Percentiles rank a stretch among this genome's conserved stretches.
Conservation (phyloP, 1,284 basidiomycete genomes). For the Cystobasidiaceae sp. region DNA sequence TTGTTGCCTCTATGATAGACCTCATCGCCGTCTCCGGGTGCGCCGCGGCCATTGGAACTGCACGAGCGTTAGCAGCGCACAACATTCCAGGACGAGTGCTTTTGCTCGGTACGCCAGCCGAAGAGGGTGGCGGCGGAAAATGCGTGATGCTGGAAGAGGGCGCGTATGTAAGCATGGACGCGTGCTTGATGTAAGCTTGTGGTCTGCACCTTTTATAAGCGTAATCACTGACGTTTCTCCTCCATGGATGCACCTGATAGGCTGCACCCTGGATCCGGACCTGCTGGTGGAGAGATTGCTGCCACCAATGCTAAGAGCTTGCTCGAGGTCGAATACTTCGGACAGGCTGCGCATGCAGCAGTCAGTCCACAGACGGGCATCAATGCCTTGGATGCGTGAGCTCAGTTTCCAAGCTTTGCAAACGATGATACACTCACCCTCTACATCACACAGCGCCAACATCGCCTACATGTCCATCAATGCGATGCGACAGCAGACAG, state of each 20-base stretch:
- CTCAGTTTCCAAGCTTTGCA: neutral
- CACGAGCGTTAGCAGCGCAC: neutral
- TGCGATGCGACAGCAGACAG: conserved; percentile 66
- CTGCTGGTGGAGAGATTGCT: conserved; percentile 30
- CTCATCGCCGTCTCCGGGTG: conserved; percentile 54
- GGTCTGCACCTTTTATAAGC: no score
- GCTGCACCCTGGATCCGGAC: conserved; percentile 1
- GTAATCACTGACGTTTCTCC: neutral
- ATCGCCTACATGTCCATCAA: conserved; percentile 66
- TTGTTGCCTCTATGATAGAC: conserved; percentile 41
- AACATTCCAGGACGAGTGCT: conserved; percentile 65
- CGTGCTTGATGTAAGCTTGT: conserved; percentile 61
- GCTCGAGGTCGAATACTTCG: conserved; percentile 40
- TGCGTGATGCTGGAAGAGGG: conserved; percentile 63
- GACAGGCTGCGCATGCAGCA: conserved; percentile 59
- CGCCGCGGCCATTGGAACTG: neutral
- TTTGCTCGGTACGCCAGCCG: conserved; percentile 80
- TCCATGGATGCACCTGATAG: neutral
- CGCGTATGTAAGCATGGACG: conserved; percentile 69
- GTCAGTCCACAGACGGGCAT: conserved; percentile 73
- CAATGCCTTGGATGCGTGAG: conserved; percentile 54
- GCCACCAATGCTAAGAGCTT: conserved; percentile 38
- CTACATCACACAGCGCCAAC: neutral
- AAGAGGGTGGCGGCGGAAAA: conserved; percentile 77
- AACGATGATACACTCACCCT: neutral